Evolutionary conservation across 2,329 filamentous ascomycete genomes (phyloP).

Genomic region (Pseudophaeomoniella oleicola): DNA sequence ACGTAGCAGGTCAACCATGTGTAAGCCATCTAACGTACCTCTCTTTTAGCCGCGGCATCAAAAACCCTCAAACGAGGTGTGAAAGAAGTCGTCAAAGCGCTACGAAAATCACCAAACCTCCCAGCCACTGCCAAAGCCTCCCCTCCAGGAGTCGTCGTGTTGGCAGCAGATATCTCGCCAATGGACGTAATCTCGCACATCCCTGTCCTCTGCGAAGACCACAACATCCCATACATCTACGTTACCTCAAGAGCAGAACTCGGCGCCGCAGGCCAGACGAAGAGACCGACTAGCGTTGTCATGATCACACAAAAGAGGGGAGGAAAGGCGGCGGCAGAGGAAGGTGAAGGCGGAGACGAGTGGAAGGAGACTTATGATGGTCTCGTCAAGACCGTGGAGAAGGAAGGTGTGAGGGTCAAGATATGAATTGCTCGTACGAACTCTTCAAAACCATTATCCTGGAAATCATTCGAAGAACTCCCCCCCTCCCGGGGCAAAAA

Average conservation of each 20-base stretch:
- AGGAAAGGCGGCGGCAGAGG: slow-evolving; percentile 33
- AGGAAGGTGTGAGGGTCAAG: slow-evolving; percentile 43
- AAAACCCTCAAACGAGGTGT: slow-evolving; percentile 95
- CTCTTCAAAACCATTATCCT: no score
- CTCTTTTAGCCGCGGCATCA: slow-evolving; percentile 68
- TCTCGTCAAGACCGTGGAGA: slow-evolving; percentile 43
- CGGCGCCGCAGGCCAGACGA: slow-evolving; percentile 83
- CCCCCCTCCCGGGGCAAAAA: no score
- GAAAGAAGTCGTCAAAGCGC: slow-evolving; percentile 96
- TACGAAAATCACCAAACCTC: slow-evolving; percentile 73
- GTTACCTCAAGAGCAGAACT: slow-evolving; percentile 85
- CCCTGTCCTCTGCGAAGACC: slow-evolving; percentile 94
- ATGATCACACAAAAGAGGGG: slow-evolving; percentile 51
- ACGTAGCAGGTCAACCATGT: no score
- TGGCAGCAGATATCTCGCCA: slow-evolving; percentile 93
- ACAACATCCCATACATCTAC: slow-evolving; percentile 94
- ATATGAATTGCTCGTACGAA: no score
- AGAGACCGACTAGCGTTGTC: slow-evolving; percentile 90
- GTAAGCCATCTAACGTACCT: slow-evolving; percentile 12
- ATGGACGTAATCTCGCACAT: slow-evolving; percentile 99
- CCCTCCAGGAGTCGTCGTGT: slow-evolving; percentile 67
- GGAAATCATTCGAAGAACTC: no score
- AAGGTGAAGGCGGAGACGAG: slow-evolving; percentile 26
- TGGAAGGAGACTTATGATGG: slow-evolving; percentile 41
- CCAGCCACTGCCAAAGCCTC: slow-evolving; percentile 45